Evolutionary conservation across 169 alveolate genomes (phyloP), one percentile per base, ranked within the genome.

Genomic region (Cryptosporidium meleagridis): DNA sequence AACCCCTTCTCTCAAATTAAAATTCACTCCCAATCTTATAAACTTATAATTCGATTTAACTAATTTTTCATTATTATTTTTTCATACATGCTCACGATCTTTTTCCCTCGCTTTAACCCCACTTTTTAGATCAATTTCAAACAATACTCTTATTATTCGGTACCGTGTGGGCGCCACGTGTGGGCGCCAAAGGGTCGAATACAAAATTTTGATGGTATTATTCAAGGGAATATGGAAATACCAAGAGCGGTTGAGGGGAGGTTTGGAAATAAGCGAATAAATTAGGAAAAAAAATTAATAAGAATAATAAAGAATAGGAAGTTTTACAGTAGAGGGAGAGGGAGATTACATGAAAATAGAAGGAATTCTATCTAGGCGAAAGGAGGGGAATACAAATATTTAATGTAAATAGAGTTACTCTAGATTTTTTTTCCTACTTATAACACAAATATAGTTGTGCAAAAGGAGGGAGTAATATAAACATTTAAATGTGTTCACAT

Each of bases 191-290:
- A 12, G 0, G 12, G 7, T 1, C 2, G 1, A n/a, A 2, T 37
- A 26, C 14, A 35, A 35, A 65, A 65, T 65, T 33, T 33, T 9
- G 72, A 65, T 65, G 41, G 23, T 3, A n/a, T 65, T 37, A 14
- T 18, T 12, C n/a, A 37, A 65, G 1, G 72, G 72, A 65, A 21
- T 12, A 37, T 16, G 52, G 26, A 61, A 65, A 35, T n/a, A 31
- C 35, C 0, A 37, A 14, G 55, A 52, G 72, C 72, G 51, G 72
- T 65, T 65, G 72, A 65, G 72, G 44, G 53, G 72, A 65, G 23
- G 51, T n/a, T 9, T 8, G 7, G 23, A 44, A 65, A 39, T n/a
- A 10, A 35, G 29, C 6, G 37, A 33, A 29, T 23, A 33, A 10
- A 10, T 31, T 31, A 31, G 35, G 35, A 31, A 31, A 31, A 31